Evolutionary conservation across 1,284 basidiomycete genomes (phyloP), one percentile per base, ranked within the genome.

Genomic region (Garcileccinum viscosum): DNA sequence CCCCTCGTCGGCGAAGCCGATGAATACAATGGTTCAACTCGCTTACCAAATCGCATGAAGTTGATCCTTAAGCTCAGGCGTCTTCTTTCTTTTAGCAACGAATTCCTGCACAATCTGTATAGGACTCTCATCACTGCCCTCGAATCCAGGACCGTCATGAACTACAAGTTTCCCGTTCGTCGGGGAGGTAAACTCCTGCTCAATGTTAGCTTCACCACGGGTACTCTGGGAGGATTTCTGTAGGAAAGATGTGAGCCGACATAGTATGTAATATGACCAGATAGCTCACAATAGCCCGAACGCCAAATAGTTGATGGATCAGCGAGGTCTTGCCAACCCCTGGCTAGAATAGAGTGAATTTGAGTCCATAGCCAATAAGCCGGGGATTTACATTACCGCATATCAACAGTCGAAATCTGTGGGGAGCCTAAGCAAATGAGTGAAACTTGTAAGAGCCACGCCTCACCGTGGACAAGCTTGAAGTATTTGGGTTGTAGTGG

Each of bases 21-120:
- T 24, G 44, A 19, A 30, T 24, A 30, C 50, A 56, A 7, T 0
- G 27, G 0, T 15, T 1, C 53, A n/a, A n/a, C n/a, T n/a, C n/a
- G n/a, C n/a, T 56, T 19, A 56, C 53, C 53, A 56, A 56, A 56
- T 11, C 17, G 53, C 27, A 56, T 56, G 53, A 56, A 56, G 24
- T 9, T 30, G 53, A 9, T 56, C 53, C 53, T 56, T 5, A 15
- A 56, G 15, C 15, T 30, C 7, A 32, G 27, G 27, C 27, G 5
- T 30, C 14, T 14, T 11, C 8, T 30, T 56, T 56, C 30, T 56
- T 7, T 30, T 0, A 15, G 53, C 17, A 15, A 56, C 53, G 53
- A 56, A 30, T 27, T 56, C 2, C 2, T 11, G 7, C 53, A 56
- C 53, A 7, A 9, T 56, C 0, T 30, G 4, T 12, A 56, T 56